Evolutionary conservation across 1,139 yeast genomes (phyloP).

Genomic region (Diutina pseudorugosa): DNA sequence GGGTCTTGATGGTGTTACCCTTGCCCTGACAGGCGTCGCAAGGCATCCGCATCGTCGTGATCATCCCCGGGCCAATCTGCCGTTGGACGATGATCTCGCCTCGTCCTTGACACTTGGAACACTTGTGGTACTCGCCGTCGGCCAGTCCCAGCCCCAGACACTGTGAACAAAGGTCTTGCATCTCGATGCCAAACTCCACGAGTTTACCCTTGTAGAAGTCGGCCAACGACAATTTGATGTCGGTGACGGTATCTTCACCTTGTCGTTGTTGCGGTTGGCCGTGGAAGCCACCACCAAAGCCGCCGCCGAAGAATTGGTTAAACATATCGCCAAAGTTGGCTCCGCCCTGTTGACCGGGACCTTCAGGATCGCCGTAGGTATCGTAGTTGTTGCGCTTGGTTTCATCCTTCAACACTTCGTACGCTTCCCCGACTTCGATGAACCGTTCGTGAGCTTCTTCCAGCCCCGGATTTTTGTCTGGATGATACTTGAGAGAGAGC

Average conservation of each 20-base stretch:
- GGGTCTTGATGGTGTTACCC: slow-evolving; percentile 53
- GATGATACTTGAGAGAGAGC: slow-evolving; percentile 81
- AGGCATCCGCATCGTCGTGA: slow-evolving; percentile 62
- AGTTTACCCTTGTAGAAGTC: slow-evolving; percentile 64
- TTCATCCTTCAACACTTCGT: slow-evolving; percentile 70
- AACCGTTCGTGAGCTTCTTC: slow-evolving; percentile 68
- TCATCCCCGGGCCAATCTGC: slow-evolving; percentile 81
- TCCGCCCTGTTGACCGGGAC: slow-evolving; percentile 24
- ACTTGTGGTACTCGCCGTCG: slow-evolving; percentile 56
- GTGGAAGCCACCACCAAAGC: slow-evolving; percentile 31
- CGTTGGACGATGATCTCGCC: slow-evolving; percentile 60
- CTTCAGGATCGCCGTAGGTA: slow-evolving; percentile 73
- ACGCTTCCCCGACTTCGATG: slow-evolving; percentile 88
- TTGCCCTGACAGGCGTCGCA: slow-evolving; percentile 77
- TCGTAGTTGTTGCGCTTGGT: slow-evolving; percentile 69
- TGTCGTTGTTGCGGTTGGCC: slow-evolving; percentile 19
- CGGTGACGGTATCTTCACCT: slow-evolving; percentile 56
- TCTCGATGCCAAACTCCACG: slow-evolving; percentile 47
- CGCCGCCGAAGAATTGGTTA: slow-evolving; percentile 58
- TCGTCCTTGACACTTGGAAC: slow-evolving; percentile 60
- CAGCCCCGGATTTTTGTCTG: slow-evolving; percentile 82
- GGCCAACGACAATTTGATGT: slow-evolving; percentile 41
- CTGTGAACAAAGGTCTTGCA: slow-evolving; percentile 62
- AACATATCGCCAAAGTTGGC: slow-evolving; percentile 50
- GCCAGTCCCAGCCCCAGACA: slow-evolving; percentile 82